These are phyloP conservation scores for Trichophyton benhamiae DNA, from an alignment of 2,329 filamentous ascomycete species.

Conservation along the genomic window DNA sequence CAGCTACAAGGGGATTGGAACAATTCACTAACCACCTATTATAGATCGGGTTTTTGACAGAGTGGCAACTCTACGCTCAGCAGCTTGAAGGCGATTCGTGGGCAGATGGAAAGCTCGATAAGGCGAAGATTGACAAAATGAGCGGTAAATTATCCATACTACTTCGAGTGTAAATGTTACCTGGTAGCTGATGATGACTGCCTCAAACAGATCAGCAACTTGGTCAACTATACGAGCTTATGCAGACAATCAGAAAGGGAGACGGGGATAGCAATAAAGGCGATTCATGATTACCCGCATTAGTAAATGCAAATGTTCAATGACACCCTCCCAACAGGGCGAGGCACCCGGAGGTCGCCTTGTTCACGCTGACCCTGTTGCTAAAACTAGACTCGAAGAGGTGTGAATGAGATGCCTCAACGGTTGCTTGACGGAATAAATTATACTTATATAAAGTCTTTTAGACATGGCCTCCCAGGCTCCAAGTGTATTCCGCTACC, in stretches of 20 bases:
- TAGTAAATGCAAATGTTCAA: background rate
- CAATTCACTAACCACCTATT: background rate
- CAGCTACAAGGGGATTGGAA: background rate
- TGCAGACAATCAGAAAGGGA: conserved; percentile 60
- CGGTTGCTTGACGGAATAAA: background rate
- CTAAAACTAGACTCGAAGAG: background rate
- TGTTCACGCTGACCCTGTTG: background rate
- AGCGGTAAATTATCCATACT: conserved; percentile 52
- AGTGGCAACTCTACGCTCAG: conserved; percentile 94
- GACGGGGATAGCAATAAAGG: conserved; percentile 21
- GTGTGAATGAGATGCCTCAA: background rate
- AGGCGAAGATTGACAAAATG: conserved; percentile 78
- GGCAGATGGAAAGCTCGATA: conserved; percentile 74
- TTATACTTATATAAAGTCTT: background rate
- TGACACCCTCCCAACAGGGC: background rate
- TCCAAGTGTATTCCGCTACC: background rate
- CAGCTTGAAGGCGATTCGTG: conserved; percentile 77
- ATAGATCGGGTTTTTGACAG: conserved; percentile 86
- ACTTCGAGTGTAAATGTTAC: background rate
- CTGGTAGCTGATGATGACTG: conserved; percentile 2
- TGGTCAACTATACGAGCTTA: conserved; percentile 84
- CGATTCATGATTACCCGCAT: background rate
- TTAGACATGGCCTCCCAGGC: background rate
- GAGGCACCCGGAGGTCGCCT: background rate
- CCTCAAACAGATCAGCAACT: conserved; percentile 66